phyloP scores from a whole-genome alignment of 2,329 filamentous ascomycete genomes.

The Scolecobasidium constrictum region DNA sequence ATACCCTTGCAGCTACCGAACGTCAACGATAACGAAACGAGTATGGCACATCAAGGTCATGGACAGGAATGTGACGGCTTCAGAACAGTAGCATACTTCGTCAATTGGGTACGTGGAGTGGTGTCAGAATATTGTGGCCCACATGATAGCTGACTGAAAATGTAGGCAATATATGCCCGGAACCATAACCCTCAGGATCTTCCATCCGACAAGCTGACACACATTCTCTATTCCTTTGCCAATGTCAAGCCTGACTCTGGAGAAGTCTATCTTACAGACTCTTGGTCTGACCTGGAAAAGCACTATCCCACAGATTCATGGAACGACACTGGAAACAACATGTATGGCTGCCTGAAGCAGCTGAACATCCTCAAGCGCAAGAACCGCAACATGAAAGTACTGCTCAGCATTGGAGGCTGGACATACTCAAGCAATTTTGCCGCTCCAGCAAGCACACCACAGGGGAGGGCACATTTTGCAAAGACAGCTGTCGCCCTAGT shows the following conservation, averaged over 20 bases:
- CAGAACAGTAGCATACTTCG: slow-evolving; percentile 9
- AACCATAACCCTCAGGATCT: slow-evolving; percentile 81
- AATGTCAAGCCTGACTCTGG: slow-evolving; percentile 71
- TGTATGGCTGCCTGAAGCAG: slow-evolving; percentile 70
- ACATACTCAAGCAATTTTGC: slow-evolving; percentile 71
- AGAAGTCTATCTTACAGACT: slow-evolving; percentile 60
- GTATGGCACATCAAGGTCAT: neutral
- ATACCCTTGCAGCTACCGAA: neutral
- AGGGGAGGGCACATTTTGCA: slow-evolving; percentile 56
- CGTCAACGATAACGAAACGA: neutral
- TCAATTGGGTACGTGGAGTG: slow-evolving; percentile 3
- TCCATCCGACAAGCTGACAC: slow-evolving; percentile 70
- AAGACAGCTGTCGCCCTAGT: slow-evolving; percentile 62
- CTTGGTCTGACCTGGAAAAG: slow-evolving; percentile 58
- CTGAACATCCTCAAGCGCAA: slow-evolving; percentile 64
- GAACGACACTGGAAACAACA: slow-evolving; percentile 55
- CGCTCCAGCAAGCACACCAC: slow-evolving; percentile 50
- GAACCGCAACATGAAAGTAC: slow-evolving; percentile 64
- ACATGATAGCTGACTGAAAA: neutral
- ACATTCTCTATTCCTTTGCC: slow-evolving; percentile 88
- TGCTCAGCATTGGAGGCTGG: slow-evolving; percentile 82
- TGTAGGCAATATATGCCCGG: slow-evolving; percentile 70
- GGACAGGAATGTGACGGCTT: slow-evolving; percentile 1
- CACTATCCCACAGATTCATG: slow-evolving; percentile 59
- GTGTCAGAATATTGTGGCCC: neutral